These are phyloP conservation scores for Yueomyces sinensis DNA, from an alignment of 805 yeast genomes.

Conservation along the genomic window DNA sequence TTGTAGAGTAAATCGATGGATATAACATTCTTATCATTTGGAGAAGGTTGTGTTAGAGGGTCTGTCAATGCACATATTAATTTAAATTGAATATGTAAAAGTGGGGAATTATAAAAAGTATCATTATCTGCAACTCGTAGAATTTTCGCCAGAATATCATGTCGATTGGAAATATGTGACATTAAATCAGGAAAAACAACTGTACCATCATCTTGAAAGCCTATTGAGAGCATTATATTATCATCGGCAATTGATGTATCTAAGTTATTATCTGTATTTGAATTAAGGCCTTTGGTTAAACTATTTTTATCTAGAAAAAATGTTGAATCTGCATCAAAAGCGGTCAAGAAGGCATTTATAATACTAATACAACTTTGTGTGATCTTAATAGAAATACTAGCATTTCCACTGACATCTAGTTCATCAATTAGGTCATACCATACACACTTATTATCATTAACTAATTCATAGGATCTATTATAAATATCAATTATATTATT, in stretches of 20 bases:
- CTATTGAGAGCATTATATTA: slow-evolving; percentile 1
- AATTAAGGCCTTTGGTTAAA: not conserved
- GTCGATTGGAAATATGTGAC: slow-evolving; percentile 13
- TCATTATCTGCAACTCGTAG: slow-evolving; percentile 4
- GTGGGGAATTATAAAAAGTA: slow-evolving; percentile 8
- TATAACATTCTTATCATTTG: slow-evolving; percentile 36
- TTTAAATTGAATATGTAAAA: slow-evolving; percentile 12
- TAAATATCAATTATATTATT: not conserved
- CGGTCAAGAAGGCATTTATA: slow-evolving; percentile 2
- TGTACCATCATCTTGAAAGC: slow-evolving; percentile 7
- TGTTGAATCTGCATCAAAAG: slow-evolving; percentile 4
- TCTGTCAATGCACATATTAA: slow-evolving; percentile 34
- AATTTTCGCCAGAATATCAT: slow-evolving; percentile 11
- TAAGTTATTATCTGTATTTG: no score
- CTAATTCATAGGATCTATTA: not conserved
- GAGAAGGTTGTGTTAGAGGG: slow-evolving; percentile 60
- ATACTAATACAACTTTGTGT: not conserved
- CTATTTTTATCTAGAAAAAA: not conserved
- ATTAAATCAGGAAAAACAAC: slow-evolving; percentile 9
- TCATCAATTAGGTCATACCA: not conserved
- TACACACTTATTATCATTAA: not conserved
- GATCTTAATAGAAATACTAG: not conserved
- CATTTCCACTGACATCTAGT: not conserved
- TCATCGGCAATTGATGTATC: slow-evolving; percentile 10
- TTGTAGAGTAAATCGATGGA: slow-evolving; percentile 46